Base-by-base conservation (phyloP, 1,284 basidiomycete genomes). In the Marasmius tenuissimus region DNA sequence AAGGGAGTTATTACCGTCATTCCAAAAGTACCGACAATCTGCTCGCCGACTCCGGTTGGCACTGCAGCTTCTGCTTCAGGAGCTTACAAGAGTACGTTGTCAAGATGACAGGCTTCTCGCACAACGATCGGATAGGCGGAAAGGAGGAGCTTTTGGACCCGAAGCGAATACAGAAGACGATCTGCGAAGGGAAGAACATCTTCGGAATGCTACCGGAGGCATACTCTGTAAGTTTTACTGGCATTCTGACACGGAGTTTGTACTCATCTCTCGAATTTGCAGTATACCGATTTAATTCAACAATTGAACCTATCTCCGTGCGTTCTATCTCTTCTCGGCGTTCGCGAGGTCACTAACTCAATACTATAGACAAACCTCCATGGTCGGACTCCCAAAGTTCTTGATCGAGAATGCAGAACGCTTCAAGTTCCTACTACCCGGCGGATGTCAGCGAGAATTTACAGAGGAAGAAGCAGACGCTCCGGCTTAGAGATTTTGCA, bases 201-300 rank as follows among this genome's bases (percentile, higher is more conserved):
- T 89, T 88, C 69, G 81, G 79, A 7, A 87, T 87, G 85, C 71
- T 88, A 10, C 87, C 87, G 14, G 87, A 89, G 70, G 86, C 84
- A 0, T 87, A 86, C 69, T 81, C 70, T 61, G 81, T 81, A 52
- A 74, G 78, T 68, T 7, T 40, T 2, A 35, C 37, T 35, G 49
- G 52, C 52, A 68, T 16, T 33, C n/a, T 50, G 18, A 55, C 57
- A 55, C 35, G 39, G 35, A 45, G n/a, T n/a, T 35, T 50, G 39
- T 12, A 16, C 38, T 57, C 18, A 40, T 22, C 47, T 42, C 27
- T 45, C 27, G 18, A 6, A 35, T 33, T 35, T 4, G n/a, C 9
- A 85, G 83, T 85, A 82, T 67, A 73, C 79, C 42, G 83, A 85
- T 63, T 69, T 86, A 14, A 68, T 85, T 47, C 75, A 79, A 3